Evolutionary conservation across 371 early-diverging fungal species (phyloP), one percentile per base, ranked within the genome.

Genomic region (Mucor velutinosus): DNA sequence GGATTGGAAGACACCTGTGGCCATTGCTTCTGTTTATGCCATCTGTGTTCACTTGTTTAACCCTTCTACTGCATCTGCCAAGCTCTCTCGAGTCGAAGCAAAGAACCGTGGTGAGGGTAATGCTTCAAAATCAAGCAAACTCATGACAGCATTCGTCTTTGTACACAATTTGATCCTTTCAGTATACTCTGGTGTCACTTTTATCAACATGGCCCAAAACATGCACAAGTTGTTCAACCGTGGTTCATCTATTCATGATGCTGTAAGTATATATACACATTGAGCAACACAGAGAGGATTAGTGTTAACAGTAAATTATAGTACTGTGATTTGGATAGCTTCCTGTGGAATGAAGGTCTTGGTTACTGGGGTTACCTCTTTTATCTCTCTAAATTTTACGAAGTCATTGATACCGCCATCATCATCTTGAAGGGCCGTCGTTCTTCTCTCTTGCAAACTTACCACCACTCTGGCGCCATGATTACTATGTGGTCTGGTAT

Each of bases 381-480:
- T 77, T 94, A 94, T 80, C 87, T 94, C 61, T 90, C 90, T 70
- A 95, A 95, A 82, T 93, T 87, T 75, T 95, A 94, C 80, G 95
- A 95, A 79, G 86, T 95, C 61, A 78, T 95, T 65, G 95, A 95
- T 78, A 95, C 95, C 43, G 85, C 88, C 60, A 94, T 95, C 72
- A 91, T 95, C 66, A 78, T 95, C 58, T 65, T 88, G 68, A 95
- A 95, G 79, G 94, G 91, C 43, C 89, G 92, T 58, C 89, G 86
- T 49, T 86, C 92, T 0, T 92, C 92, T 37, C 86, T 91, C 32
- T 84, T 95, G 68, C 96, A 95, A 77, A 90, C 90, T 61, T 95
- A 94, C 75, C 96, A 95, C 74, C 96, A 95, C 71, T 86, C 93
- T 23, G 95, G 95, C 43, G 95, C 95, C 19, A 94, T 95, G 78